Evolutionary conservation across 495 filamentous ascomycete genomes (phyloP).

Genomic region (Aspergillus campestris): DNA sequence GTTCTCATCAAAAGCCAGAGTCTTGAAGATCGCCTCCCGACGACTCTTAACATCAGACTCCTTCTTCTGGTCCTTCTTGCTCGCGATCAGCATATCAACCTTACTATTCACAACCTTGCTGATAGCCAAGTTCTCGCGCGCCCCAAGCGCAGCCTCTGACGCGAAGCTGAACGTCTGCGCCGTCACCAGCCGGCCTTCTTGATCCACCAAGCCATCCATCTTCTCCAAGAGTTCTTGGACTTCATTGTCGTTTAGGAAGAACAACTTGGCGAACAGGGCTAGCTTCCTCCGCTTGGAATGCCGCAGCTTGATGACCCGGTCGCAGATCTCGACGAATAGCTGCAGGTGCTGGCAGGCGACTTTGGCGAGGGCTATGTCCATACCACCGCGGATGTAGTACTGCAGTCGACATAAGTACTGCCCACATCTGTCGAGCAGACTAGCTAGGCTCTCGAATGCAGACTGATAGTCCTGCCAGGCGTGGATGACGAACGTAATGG

Average conservation of each 20-base stretch:
- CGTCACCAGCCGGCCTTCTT: slow-evolving; percentile 26
- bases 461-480: slow-evolving; percentile 36
- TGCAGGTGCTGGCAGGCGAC: slow-evolving; percentile 32
- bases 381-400: slow-evolving; percentile 24
- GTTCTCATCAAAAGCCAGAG: slow-evolving; percentile 23
- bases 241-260: slow-evolving; percentile 31
- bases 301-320: slow-evolving; percentile 28
- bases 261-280: slow-evolving; percentile 22
- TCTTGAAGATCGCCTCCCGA: slow-evolving; percentile 20
- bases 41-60: slow-evolving; percentile 26
- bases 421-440: slow-evolving; percentile 26
- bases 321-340: slow-evolving; percentile 33
- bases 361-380: slow-evolving; percentile 27
- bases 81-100: slow-evolving; percentile 14
- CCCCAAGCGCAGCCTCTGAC: slow-evolving; percentile 23
- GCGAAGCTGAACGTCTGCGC: slow-evolving; percentile 30
- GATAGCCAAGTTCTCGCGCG: slow-evolving; percentile 23
- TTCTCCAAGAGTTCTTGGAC: slow-evolving; percentile 25
- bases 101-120: slow-evolving; percentile 15
- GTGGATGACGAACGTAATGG: slow-evolving; percentile 27
- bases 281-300: slow-evolving; percentile 20
- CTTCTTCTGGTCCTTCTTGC: slow-evolving; percentile 18
- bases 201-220: slow-evolving; percentile 27
- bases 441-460: slow-evolving; percentile 27
- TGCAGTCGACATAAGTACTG: slow-evolving; percentile 29